phyloP scores from a whole-genome alignment of 73 alveolate genomes.

The Durusdinium trenchii region DNA sequence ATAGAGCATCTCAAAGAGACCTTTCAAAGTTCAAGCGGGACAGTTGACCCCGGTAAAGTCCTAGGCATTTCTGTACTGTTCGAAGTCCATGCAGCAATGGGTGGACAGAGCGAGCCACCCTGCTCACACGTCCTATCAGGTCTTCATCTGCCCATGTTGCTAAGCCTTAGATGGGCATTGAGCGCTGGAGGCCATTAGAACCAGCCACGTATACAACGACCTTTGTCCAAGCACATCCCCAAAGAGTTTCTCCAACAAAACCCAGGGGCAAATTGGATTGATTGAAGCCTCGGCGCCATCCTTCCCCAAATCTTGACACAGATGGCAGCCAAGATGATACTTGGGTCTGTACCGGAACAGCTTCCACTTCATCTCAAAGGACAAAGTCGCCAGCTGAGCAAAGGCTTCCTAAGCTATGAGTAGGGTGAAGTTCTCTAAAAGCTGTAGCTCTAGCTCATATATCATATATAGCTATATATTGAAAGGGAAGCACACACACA shows the following conservation, averaged over 20 bases:
- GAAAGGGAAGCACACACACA: no score
- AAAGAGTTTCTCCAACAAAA: no score
- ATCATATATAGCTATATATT: no score
- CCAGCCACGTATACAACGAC: no score
- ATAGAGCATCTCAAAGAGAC: not conserved
- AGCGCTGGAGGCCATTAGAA: no score
- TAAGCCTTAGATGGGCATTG: not conserved
- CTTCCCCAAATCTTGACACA: not conserved
- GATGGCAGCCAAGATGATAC: not conserved
- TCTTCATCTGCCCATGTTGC: constrained; percentile 11
- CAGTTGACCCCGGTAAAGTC: not conserved
- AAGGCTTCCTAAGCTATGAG: not conserved
- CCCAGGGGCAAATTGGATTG: not conserved
- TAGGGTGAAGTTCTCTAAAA: no score
- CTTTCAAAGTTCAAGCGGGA: not conserved
- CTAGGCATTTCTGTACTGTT: not conserved
- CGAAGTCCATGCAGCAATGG: not conserved
- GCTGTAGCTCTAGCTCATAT: no score
- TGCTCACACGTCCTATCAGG: not conserved
- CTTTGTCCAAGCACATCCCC: no score
- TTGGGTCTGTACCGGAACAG: not conserved
- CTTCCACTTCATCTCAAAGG: not conserved
- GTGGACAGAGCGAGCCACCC: not conserved
- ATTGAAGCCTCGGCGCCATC: not conserved
- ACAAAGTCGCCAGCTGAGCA: not conserved